These are phyloP conservation scores for Mycena belliarum DNA, from an alignment of 768 basidiomycete species.

Conservation along the genomic window DNA sequence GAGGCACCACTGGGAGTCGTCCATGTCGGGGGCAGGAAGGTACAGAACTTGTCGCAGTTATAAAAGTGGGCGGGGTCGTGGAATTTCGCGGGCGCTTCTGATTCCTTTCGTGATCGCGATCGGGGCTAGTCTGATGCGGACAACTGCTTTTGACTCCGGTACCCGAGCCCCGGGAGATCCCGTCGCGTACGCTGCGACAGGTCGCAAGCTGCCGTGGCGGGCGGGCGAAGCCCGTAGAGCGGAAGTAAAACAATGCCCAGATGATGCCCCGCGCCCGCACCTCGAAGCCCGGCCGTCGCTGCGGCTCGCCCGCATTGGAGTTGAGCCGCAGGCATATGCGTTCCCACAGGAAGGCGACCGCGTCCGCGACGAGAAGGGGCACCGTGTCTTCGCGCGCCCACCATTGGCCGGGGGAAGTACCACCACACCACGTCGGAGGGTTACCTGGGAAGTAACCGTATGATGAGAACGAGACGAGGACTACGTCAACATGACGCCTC, in stretches of 20 bases:
- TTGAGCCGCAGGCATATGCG: no score
- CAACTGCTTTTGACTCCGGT: not conserved
- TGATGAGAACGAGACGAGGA: no score
- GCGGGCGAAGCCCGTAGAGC: no score
- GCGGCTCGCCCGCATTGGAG: no score
- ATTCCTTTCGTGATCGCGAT: conserved; percentile 6
- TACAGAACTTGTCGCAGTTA: not conserved
- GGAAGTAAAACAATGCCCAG: no score
- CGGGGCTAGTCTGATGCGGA: conserved; percentile 10
- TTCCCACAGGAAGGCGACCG: not conserved
- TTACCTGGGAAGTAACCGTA: not conserved
- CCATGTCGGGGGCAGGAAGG: conserved; percentile 3
- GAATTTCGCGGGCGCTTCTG: conserved; percentile 11
- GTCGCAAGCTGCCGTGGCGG: no score
- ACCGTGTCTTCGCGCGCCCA: no score
- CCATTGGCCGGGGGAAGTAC: not conserved
- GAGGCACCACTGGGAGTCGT: conserved; percentile 19
- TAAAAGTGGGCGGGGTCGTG: not conserved
- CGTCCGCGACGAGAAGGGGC: not conserved
- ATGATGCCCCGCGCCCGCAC: no score
- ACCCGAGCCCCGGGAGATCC: not conserved
- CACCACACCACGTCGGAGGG: no score
- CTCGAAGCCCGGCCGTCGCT: no score
- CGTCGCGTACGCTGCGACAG: not conserved
- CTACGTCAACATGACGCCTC: no score